phyloP scores from a whole-genome alignment of 768 basidiomycete genomes.

The Trametopsis cervina region DNA sequence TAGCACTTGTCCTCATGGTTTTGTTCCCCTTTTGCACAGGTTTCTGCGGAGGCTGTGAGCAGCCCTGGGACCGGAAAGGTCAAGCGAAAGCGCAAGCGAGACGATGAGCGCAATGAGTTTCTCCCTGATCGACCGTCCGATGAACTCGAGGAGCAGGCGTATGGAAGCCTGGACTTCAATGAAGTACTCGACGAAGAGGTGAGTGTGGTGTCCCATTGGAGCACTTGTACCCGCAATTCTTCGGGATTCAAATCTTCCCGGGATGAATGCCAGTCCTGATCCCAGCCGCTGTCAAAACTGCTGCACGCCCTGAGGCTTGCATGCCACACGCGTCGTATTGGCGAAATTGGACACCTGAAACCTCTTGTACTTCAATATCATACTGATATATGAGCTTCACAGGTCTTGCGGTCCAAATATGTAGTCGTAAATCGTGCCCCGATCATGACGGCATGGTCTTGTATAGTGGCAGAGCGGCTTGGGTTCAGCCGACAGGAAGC shows the following conservation, averaged over 20 bases:
- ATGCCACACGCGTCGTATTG: not conserved
- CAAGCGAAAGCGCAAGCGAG: slow-evolving; percentile 46
- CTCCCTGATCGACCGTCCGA: slow-evolving; percentile 45
- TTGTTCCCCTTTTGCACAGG: not conserved
- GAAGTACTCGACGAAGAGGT: slow-evolving; percentile 72
- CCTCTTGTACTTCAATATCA: not conserved
- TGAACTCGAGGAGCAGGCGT: slow-evolving; percentile 33
- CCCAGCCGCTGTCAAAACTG: no score
- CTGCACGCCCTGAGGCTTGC: no score
- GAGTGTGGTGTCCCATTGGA: slow-evolving; percentile 10
- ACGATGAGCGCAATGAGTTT: slow-evolving; percentile 47
- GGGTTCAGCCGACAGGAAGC: slow-evolving; percentile 89
- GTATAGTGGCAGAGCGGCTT: slow-evolving; percentile 74
- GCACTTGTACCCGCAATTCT: not conserved
- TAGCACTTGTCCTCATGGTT: not conserved
- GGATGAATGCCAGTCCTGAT: not conserved
- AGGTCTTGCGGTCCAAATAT: slow-evolving; percentile 56
- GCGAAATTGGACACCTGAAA: not conserved
- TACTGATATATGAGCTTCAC: not conserved
- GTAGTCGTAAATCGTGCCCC: slow-evolving; percentile 86
- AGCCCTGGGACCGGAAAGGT: not conserved
- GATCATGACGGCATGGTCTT: slow-evolving; percentile 92
- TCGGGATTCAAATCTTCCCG: not conserved
- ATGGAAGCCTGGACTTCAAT: slow-evolving; percentile 60
- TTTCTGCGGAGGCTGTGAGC: not conserved